Conservation (phyloP, 78 protist genomes). For the Dictyostelium capitatum region DNA sequence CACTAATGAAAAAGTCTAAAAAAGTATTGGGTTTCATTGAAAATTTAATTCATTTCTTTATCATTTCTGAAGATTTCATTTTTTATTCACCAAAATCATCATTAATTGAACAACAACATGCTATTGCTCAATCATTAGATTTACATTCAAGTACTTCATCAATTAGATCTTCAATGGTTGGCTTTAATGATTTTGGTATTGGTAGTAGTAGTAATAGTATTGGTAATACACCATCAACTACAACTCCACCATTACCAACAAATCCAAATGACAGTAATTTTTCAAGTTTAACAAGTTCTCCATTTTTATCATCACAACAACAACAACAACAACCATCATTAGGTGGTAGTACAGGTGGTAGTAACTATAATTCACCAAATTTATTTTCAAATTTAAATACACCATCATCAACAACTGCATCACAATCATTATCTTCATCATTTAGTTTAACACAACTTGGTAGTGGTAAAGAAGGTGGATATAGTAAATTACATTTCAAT, state of each 20-base stretch:
- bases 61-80: slow-evolving; percentile 51
- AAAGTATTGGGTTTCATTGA: slow-evolving; percentile 3
- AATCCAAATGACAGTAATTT: not conserved
- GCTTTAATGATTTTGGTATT: not conserved
- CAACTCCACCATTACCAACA: not conserved
- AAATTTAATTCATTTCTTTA: slow-evolving; percentile 30
- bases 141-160: not conserved
- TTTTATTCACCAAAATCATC: slow-evolving; percentile 34
- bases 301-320: not conserved
- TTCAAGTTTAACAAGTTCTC: not conserved
- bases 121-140: not conserved
- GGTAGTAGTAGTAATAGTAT: not conserved
- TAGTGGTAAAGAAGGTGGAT: not conserved
- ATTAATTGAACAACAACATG: not conserved
- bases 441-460: not conserved
- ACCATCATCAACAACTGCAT: not conserved
- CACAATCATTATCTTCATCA: slow-evolving; percentile 21
- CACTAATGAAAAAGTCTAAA: slow-evolving; percentile 16
- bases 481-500: slow-evolving; percentile 35
- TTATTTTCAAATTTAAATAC: not conserved
- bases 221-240: not conserved
- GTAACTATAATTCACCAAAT: not conserved
- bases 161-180: not conserved
- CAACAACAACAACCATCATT: not conserved
- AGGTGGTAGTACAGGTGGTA: not conserved